Percentiles rank a stretch among this genome's conserved stretches.
Conservation (phyloP, 257 asterid species). For the Pogostemon cablin region DNA sequence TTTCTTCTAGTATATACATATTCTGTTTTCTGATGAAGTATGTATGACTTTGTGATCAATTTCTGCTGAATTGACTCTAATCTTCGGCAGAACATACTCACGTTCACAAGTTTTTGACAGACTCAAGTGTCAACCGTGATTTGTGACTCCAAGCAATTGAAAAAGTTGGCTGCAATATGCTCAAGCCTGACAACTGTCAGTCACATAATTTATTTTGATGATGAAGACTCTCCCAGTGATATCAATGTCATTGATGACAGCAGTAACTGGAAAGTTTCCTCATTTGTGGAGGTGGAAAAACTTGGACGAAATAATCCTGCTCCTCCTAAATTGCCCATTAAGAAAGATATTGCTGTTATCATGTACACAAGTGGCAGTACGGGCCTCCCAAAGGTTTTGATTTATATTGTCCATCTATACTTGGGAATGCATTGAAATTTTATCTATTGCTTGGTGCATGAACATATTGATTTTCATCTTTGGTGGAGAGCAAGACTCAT, state of each 20-base stretch:
- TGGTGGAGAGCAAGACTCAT: slow-evolving; percentile 15
- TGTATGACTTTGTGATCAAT: slow-evolving; percentile 18
- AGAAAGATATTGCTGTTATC: slow-evolving; percentile 83
- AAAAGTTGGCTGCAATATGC: slow-evolving; percentile 63
- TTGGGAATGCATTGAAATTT: slow-evolving; percentile 19
- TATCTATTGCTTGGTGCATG: slow-evolving; percentile 22
- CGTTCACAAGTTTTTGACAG: slow-evolving; percentile 49
- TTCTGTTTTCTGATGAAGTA: slow-evolving; percentile 12
- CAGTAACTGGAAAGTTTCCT: slow-evolving; percentile 56
- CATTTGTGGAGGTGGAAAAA: slow-evolving; percentile 76
- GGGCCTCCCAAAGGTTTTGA: slow-evolving; percentile 84
- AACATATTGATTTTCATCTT: slow-evolving; percentile 28
- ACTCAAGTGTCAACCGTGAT: slow-evolving; percentile 84
- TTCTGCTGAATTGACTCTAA: slow-evolving; percentile 22
- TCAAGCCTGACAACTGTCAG: slow-evolving; percentile 63
- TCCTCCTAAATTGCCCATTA: slow-evolving; percentile 62
- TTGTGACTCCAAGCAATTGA: slow-evolving; percentile 79
- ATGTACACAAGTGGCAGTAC: slow-evolving; percentile 99
- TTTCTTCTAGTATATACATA: slow-evolving; percentile 8
- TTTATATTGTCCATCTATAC: slow-evolving; percentile 9
- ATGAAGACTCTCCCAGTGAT: slow-evolving; percentile 50
- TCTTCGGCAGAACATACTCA: slow-evolving; percentile 22
- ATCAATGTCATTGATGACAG: slow-evolving; percentile 39
- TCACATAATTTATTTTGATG: slow-evolving; percentile 71
- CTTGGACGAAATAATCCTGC: slow-evolving; percentile 65